A percentile compares a stretch with the other conserved stretches of the same genome.
These are phyloP conservation scores for Trebouxia sp. DNA, from an alignment of 139 green algal genomes.

Conservation along the genomic window DNA sequence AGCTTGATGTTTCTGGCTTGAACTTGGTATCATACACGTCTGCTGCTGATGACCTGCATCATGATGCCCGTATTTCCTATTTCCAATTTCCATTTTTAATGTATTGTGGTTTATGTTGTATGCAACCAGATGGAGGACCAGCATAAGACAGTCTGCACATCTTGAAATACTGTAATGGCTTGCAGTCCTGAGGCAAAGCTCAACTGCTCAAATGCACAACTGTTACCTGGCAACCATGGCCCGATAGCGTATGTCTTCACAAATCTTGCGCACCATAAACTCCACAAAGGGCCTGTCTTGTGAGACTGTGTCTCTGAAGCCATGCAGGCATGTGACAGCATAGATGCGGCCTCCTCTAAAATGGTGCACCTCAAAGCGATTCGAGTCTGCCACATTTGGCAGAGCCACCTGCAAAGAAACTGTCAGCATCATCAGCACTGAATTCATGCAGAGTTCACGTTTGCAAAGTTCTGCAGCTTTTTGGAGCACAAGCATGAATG, in stretches of 20 bases:
- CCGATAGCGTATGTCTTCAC: not conserved
- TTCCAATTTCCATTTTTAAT: too few relatives aligned
- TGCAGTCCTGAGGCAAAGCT: too few relatives aligned
- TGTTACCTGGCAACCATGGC: slow-evolving; percentile 24
- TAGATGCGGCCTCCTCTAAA: not conserved
- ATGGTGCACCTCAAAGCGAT: not conserved
- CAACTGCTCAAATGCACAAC: too few relatives aligned
- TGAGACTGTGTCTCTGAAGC: slow-evolving; percentile 3
- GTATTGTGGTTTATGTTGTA: too few relatives aligned
- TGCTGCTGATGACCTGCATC: too few relatives aligned
- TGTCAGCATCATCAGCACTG: not conserved
- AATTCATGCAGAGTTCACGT: too few relatives aligned
- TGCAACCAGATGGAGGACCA: too few relatives aligned
- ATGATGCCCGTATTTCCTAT: too few relatives aligned
- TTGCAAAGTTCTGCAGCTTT: not conserved
- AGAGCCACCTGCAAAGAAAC: slow-evolving; percentile 11
- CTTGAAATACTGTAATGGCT: too few relatives aligned
- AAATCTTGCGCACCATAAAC: not conserved
- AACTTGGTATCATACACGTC: too few relatives aligned
- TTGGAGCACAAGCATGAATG: not conserved
- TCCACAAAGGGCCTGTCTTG: not conserved
- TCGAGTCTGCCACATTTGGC: not conserved
- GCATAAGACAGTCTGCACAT: too few relatives aligned
- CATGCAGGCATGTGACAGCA: not conserved
- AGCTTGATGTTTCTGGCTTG: too few relatives aligned